Evolutionary conservation across 768 basidiomycete species (phyloP), one percentile per base, ranked within the genome.

Genomic region (Boletus pseudopeckii): DNA sequence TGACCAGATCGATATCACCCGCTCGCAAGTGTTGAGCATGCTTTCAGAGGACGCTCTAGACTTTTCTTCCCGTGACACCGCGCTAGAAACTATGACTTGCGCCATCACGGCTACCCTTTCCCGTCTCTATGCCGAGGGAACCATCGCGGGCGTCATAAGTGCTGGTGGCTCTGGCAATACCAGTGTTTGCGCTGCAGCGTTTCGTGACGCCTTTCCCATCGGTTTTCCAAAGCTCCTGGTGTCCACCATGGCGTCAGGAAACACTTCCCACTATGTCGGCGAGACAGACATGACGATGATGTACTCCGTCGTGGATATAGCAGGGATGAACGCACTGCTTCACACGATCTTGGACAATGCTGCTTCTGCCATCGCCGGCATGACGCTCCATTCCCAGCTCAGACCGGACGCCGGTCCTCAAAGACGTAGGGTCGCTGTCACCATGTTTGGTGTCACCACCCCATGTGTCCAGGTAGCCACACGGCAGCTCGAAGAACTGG

Each of bases 221-320:
- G 70, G 70, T 1, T 68, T 72, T 13, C 66, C 64, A 28, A 71
- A 66, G 42, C 52, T 64, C 39, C 38, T 67, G 45, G 58, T 70
- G 28, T 68, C 70, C 15, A 71, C 71, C 24, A 72, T 71, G 62
- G 58, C 67, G 3, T 63, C 67, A 2, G 69, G 71, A 42, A 50
- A 68, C 41, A 51, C 52, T 0, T 45, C 51, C 11, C 55, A 57
- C 50, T 67, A 72, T 32, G 65, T 72, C 11, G 71, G 67, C 14
- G 70, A 64, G 55, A 67, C 66, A 2, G 68, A 69, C 54, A 58
- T 62, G 49, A 63, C 64, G 20, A 68, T 71, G 67, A 68, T 70
- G 70, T 56, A 62, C 54, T 71, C 61, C 17, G 62, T 71, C 38
- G 69, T 57, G 26, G 69, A 70, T 14, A 41, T 70, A 4, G 55